A percentile compares a stretch with the other conserved stretches of the same genome.
phyloP scores from a whole-genome alignment of 164 flowering plant genomes.

The Dillenia suffruticosa region DNA sequence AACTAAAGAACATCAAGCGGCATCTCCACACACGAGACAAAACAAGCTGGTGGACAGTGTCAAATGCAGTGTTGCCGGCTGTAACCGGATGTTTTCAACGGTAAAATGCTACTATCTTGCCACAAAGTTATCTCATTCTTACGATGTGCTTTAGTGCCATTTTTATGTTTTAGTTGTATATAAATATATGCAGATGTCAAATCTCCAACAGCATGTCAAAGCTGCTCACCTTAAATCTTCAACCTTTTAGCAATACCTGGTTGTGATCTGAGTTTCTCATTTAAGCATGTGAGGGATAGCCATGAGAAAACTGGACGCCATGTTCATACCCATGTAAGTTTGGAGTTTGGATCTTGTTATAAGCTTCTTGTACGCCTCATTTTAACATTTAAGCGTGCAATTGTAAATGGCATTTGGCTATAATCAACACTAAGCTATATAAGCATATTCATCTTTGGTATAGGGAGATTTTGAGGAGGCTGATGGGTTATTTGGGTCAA shows the following conservation, averaged over 20 bases:
- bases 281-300: constrained; percentile 76
- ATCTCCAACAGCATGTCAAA: constrained; percentile 70
- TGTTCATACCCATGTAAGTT: constrained; percentile 20
- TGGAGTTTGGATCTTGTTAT: too few species aligned
- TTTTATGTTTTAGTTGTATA: not conserved
- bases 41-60: constrained; percentile 24
- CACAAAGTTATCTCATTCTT: not conserved
- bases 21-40: constrained; percentile 49
- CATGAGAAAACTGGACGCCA: constrained; percentile 71
- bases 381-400: too few species aligned
- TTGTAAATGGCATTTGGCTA: too few species aligned
- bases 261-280: constrained; percentile 66
- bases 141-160: not conserved
- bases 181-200: constrained; percentile 51
- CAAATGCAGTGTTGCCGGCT: constrained; percentile 50
- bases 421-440: too few species aligned
- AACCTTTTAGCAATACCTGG: constrained; percentile 60
- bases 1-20: constrained; percentile 70
- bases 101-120: constrained; percentile 33
- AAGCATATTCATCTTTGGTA: not conserved
- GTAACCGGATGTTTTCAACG: constrained; percentile 52
- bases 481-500: constrained; percentile 50
- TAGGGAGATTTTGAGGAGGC: constrained; percentile 68
- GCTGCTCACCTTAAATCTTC: constrained; percentile 59
- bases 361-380: too few species aligned